phyloP scores from a whole-genome alignment of 2,329 filamentous ascomycete species.

The Lasiodiplodia citricola region DNA sequence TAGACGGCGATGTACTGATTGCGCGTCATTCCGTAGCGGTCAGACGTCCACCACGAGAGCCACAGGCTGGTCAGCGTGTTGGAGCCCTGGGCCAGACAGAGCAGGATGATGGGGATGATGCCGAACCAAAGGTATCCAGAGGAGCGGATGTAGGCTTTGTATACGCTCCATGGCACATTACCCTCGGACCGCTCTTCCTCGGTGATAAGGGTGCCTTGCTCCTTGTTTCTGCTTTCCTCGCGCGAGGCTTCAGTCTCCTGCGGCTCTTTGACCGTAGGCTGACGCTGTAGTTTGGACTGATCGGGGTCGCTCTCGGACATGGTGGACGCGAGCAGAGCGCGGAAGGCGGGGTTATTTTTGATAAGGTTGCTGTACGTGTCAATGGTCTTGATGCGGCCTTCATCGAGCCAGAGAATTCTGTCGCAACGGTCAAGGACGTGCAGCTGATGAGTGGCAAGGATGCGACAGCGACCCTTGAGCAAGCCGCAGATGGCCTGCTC shows the following conservation, averaged over 20 bases:
- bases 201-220: slow-evolving; percentile 58
- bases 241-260: slow-evolving; percentile 58
- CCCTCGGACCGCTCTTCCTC: slow-evolving; percentile 71
- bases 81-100: slow-evolving; percentile 76
- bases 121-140: slow-evolving; percentile 74
- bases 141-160: slow-evolving; percentile 75
- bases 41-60: slow-evolving; percentile 91
- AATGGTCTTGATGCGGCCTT: slow-evolving; percentile 80
- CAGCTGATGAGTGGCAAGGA: slow-evolving; percentile 92
- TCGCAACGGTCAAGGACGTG: slow-evolving; percentile 92
- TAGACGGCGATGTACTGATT: slow-evolving; percentile 63
- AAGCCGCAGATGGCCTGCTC: slow-evolving; percentile 92
- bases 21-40: slow-evolving; percentile 64
- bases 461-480: slow-evolving; percentile 84
- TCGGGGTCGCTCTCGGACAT: slow-evolving; percentile 61
- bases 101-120: slow-evolving; percentile 65
- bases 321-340: slow-evolving; percentile 80
- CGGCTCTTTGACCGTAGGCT: slow-evolving; percentile 42
- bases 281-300: background rate
- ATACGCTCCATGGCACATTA: slow-evolving; percentile 81
- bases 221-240: slow-evolving; percentile 63
- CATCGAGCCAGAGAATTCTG: slow-evolving; percentile 91
- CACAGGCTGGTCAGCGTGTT: slow-evolving; percentile 90
- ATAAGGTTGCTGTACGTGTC: slow-evolving; percentile 92
- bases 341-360: slow-evolving; percentile 76